Base-by-base conservation (phyloP, 83 land plant genomes). In the Thuja plicata region DNA sequence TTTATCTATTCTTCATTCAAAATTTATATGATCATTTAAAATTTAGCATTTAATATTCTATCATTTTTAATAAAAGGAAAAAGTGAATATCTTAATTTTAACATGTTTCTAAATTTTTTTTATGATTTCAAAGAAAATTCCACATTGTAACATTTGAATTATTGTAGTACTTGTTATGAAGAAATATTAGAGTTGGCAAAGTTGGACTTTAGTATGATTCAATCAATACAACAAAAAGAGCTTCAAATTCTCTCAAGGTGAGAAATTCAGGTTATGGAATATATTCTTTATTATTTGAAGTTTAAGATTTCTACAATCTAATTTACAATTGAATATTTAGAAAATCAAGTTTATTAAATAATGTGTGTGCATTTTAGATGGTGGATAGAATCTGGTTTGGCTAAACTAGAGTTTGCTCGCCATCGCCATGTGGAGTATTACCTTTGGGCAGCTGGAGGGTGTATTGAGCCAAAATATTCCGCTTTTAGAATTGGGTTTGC, bases 401-500 rank as follows among this genome's bases (percentile, higher is more conserved):
- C 32, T 3, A 66, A 90, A 15, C 55, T 94, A 38, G 54, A 74
- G 17, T 94, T 92, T 87, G 60, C 89, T 8, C 92, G 95, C 37
- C 92, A 94, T 82, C 84, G 93, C 9, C 11, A 90, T 34, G 87
- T 89, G 55, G 93, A 90, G 52, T 24, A 60, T 54, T 93, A 50
- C 79, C 2, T 90, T 2, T 92, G 90, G 87, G 40, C 76, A 0
- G 43, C 89, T 9, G 91, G 88, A 27, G 41, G 43, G 12, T 10
- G 24, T 1, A 45, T 24, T 74, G 89, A 90, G 6, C 94, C 94
- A 11, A 43, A 93, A 1, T 76, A 82, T 52, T 86, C 80, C 16
- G 1, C 62, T 16, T 77, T 40, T 17, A 87, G 94, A 24, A 57
- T 32, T 27, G 85, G 35, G 5, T 0, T 87, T 5, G 54, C 92